Base-by-base conservation (phyloP, 805 yeast species). In the Starmerella gropengiesseri region DNA sequence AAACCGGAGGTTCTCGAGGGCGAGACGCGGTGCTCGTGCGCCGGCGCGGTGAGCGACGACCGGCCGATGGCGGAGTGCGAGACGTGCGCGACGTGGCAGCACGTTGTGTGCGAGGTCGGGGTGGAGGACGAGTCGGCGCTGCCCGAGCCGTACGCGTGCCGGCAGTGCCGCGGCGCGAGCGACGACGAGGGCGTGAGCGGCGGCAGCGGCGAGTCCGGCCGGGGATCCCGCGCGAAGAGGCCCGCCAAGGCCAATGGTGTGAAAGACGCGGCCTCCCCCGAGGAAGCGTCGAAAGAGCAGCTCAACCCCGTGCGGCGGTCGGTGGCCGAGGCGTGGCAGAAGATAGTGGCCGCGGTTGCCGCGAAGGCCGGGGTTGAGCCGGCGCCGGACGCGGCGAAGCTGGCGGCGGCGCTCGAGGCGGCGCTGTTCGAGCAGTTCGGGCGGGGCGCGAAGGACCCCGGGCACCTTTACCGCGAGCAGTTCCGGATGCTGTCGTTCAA, bases 71-170 rank as follows among this genome's bases (percentile, higher is more conserved):
- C 74, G 17, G 75, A 74, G 56, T 79, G 87, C 60, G 83, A 75
- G 37, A 55, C 60, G 27, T 79, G 87, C 56, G 55, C 65, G 38
- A 69, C 76, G 4, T 79, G 85, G 85, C 87, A 79, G 58, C 87
- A 79, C 55, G 69, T 75, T 13, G 61, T 55, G 43, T 79, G 87
- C 55, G 68, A 76, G 67, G 68, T 77, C 33, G 75, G 68, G 34
- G 56, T 63, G 7, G 59, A 62, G 16, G 62, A 59, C 44, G 61
- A 55, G 39, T 58, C 56, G 30, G 60, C 60, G 34, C 65, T 77
- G 4, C 82, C 83, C 0, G 67, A 73, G 13, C 53, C 63, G 21
- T 78, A 79, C 57, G 41, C 52, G 19, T 79, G 86, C 58, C 65
- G 68, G 48, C 60, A 64, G 20, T 78, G 85, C 56, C 64, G 62